These are phyloP conservation scores for Acorus gramineus DNA, from an alignment of 106 monocot species.

Conservation along the genomic window DNA sequence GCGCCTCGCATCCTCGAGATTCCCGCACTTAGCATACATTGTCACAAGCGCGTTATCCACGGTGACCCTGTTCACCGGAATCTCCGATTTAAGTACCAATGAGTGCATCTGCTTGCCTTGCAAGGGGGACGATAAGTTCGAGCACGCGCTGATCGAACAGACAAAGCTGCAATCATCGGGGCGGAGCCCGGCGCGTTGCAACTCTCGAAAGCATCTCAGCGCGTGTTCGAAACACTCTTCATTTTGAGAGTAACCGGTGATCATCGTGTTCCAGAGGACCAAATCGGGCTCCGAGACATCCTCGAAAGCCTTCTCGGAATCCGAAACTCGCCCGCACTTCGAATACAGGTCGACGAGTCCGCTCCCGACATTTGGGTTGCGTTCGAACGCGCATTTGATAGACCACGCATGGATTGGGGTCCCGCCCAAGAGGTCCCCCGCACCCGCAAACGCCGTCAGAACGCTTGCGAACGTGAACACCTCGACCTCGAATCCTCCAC, in stretches of 20 bases:
- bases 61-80: constrained; percentile 29
- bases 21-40: constrained; percentile 55
- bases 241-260: constrained; percentile 40
- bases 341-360: constrained; percentile 58
- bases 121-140: constrained; percentile 43
- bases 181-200: constrained; percentile 44
- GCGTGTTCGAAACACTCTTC: constrained; percentile 46
- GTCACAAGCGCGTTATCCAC: constrained; percentile 47
- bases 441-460: constrained; percentile 40
- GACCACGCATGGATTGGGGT: constrained; percentile 47
- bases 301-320: constrained; percentile 52
- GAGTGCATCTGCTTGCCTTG: constrained; percentile 60
- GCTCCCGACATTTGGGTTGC: constrained; percentile 47
- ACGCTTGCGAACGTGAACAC: constrained; percentile 61
- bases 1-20: constrained; percentile 28
- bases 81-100: constrained; percentile 28
- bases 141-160: constrained; percentile 47
- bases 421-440: constrained; percentile 29
- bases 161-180: constrained; percentile 68
- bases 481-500: constrained; percentile 25
- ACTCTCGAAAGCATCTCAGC: constrained; percentile 27
- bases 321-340: constrained; percentile 32
- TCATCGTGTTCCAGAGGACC: constrained; percentile 69
- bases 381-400: constrained; percentile 35
- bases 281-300: constrained; percentile 34